Evolutionary conservation across 495 filamentous ascomycete genomes (phyloP), one percentile per base, ranked within the genome.

Genomic region (Aspergillus heteromorphus): DNA sequence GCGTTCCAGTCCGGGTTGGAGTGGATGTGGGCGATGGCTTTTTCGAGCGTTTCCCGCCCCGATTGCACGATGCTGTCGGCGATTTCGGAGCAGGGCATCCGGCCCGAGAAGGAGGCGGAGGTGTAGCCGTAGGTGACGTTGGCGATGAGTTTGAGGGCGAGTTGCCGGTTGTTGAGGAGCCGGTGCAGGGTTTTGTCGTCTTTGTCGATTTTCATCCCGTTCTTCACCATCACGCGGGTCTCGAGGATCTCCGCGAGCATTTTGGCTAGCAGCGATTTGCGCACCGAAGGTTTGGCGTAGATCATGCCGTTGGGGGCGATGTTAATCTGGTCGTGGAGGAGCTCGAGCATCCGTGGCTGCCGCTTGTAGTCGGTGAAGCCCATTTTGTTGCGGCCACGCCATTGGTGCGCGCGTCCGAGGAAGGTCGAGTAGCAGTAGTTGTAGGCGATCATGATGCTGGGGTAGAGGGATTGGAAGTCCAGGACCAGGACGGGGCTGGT

Each of bases 391-490:
- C 82, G 83, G 14, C 91, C 91, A 21, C 89, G 82, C 93, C 92
- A 96, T 60, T 80, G 80, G 19, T 84, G 79, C 27, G 92, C 83
- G 45, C 93, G 83, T 2, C 93, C 93, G 7, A 98, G 80, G 58
- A 90, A 98, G 0, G 93, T 98, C 0, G 93, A 97, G 68, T 98
- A 98, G 73, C 93, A 98, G 71, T 97, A 96, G 65, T 98, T 98
- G 71, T 98, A 97, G 0, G 93, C 93, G 60, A 98, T 97, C 91
- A 98, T 97, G 45, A 97, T 85, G 63, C 91, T 96, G 2, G 93
- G 93, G 63, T 98, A 98, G 20, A 98, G 76, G 23, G 88, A 93
- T 66, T 97, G 95, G 58, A 98, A 98, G 70, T 98, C 93, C 10
- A 98, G 76, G 0, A 98, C 93, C 10, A 98, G 63, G 11, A 98